Evolutionary conservation across 2,329 filamentous ascomycete genomes (phyloP).

Genomic region (Purpureocillium takamizusanense): DNA sequence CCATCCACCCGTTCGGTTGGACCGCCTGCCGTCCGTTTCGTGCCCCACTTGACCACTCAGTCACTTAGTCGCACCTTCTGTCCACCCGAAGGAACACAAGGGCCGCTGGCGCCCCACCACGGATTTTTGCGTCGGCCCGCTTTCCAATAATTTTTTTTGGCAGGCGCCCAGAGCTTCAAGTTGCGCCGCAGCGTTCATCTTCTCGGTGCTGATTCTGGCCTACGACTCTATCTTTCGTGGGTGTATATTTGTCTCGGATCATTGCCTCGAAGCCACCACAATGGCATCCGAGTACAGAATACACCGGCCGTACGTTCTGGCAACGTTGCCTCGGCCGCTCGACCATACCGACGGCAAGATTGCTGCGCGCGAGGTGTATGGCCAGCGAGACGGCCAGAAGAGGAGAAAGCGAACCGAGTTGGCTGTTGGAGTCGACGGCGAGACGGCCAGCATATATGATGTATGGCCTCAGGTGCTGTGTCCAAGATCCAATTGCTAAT

Average conservation of each 20-base stretch:
- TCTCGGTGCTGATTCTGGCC: not conserved
- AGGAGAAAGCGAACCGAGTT: constrained; percentile 56
- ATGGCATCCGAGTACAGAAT: constrained; percentile 55
- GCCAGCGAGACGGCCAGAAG: constrained; percentile 46
- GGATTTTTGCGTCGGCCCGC: constrained; percentile 24
- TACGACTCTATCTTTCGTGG: not conserved
- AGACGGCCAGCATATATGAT: constrained; percentile 58
- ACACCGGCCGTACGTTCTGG: constrained; percentile 55
- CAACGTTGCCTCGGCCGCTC: constrained; percentile 48
- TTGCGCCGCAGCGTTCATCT: not conserved
- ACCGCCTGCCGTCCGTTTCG: not conserved
- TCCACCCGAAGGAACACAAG: not conserved
- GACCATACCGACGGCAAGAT: constrained; percentile 42
- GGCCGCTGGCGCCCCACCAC: constrained; percentile 4
- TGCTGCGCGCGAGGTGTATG: constrained; percentile 52
- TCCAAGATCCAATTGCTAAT: constrained; percentile 2
- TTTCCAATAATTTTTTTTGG: constrained; percentile 24
- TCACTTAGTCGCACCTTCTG: not conserved
- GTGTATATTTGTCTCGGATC: not conserved
- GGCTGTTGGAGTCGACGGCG: constrained; percentile 55
- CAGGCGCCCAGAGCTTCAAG: constrained; percentile 15
- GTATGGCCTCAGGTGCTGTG: constrained; percentile 25
- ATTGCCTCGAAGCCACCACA: not conserved
- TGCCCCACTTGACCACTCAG: too few relatives aligned
- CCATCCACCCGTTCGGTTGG: too few relatives aligned